Percentiles rank a stretch among this genome's conserved stretches.
phyloP scores from a whole-genome alignment of 2,329 filamentous ascomycete genomes.

The Lecanoromycetidae sp. region DNA sequence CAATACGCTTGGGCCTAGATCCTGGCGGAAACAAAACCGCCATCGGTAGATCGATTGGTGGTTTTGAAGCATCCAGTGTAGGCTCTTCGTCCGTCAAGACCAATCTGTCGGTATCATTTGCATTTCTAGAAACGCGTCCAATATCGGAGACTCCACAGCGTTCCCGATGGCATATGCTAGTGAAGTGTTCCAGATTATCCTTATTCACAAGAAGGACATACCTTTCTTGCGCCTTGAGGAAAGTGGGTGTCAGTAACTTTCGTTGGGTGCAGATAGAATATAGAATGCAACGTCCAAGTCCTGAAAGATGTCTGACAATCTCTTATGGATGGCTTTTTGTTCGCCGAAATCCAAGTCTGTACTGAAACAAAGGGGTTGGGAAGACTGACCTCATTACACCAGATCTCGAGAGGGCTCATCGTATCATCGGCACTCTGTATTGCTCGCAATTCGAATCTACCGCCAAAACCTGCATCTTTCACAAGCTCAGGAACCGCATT shows the following conservation, averaged over 20 bases:
- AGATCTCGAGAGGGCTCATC: conserved; percentile 94
- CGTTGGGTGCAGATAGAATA: too few species aligned
- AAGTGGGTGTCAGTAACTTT: too few species aligned
- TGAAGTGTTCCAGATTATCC: conserved; percentile 62
- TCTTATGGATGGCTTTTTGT: too few species aligned
- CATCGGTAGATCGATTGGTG: conserved; percentile 86
- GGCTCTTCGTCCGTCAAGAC: conserved; percentile 74
- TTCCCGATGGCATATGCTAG: conserved; percentile 62
- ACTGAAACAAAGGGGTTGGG: too few species aligned
- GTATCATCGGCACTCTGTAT: conserved; percentile 79
- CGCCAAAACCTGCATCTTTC: conserved; percentile 81
- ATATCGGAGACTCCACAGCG: conserved; percentile 88
- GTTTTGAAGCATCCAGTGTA: conserved; percentile 56
- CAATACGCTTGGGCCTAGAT: conserved; percentile 65
- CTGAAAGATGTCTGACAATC: too few species aligned
- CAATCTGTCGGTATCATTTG: conserved; percentile 57
- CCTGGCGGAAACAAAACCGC: conserved; percentile 77
- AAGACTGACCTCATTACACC: too few species aligned
- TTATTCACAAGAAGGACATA: conserved; percentile 84
- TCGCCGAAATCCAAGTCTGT: too few species aligned
- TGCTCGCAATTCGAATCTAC: conserved; percentile 86
- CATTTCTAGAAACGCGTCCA: conserved; percentile 55
- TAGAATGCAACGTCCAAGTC: too few species aligned
- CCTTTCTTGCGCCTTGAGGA: conserved; percentile 88
- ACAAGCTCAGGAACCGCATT: conserved; percentile 80